These are phyloP conservation scores for Aspergillus asperescens DNA, from an alignment of 495 filamentous ascomycete genomes.

Conservation along the genomic window DNA sequence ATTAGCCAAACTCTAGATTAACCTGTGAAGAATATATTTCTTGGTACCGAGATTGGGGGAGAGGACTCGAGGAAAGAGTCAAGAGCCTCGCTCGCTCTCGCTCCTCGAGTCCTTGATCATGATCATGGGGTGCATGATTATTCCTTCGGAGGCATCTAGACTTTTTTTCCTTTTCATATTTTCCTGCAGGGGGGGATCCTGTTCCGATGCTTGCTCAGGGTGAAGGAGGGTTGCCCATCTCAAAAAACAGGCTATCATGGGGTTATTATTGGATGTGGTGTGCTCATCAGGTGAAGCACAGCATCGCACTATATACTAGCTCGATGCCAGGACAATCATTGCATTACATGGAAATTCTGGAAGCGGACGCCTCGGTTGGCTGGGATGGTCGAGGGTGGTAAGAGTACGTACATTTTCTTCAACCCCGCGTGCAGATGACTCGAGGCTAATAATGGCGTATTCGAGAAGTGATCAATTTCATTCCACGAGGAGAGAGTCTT, in stretches of 20 bases:
- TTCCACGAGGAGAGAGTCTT: slow-evolving; percentile 12
- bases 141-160: slow-evolving; percentile 3
- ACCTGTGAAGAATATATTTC: neutral
- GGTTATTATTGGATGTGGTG: slow-evolving; percentile 13
- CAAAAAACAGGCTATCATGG: neutral
- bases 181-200: neutral
- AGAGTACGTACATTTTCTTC: slow-evolving; percentile 8
- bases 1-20: neutral
- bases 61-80: neutral
- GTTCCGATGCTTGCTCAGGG: no score
- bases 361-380: neutral
- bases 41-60: neutral
- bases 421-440: slow-evolving; percentile 21
- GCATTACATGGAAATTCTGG: slow-evolving; percentile 10
- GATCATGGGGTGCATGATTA: slow-evolving; percentile 1
- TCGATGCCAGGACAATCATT: slow-evolving; percentile 23
- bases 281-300: slow-evolving; percentile 10
- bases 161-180: neutral
- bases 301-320: slow-evolving; percentile 5
- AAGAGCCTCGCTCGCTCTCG: neutral
- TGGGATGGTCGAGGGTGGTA: neutral
- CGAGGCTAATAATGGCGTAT: slow-evolving; percentile 4
- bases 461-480: slow-evolving; percentile 8
- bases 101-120: no score
- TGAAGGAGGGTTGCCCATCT: neutral